These are phyloP conservation scores for Pyrus hybrid DNA, from an alignment of 331 rosid species.

Conservation along the genomic window DNA sequence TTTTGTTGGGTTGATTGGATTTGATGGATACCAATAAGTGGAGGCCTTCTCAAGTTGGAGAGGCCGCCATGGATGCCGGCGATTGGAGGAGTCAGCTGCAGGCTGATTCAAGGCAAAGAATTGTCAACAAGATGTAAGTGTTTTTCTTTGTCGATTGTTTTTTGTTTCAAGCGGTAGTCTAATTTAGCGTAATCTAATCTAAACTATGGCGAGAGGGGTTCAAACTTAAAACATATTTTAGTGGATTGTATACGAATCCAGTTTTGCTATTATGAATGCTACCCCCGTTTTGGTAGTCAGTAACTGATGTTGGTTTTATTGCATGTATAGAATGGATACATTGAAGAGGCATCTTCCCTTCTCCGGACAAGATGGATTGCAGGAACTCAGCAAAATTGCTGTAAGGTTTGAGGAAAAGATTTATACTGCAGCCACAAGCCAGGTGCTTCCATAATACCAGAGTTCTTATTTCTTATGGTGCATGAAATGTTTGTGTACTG, in stretches of 20 bases:
- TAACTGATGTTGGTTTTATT: background rate
- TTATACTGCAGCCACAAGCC: constrained; percentile 46
- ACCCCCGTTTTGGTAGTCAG: background rate
- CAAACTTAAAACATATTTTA: background rate
- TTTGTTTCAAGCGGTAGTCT: too few species aligned
- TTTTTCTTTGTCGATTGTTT: background rate
- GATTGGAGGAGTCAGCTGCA: constrained; percentile 65
- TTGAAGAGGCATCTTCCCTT: constrained; percentile 51
- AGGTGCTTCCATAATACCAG: constrained; percentile 32
- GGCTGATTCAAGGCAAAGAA: constrained; percentile 48
- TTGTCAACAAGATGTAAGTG: constrained; percentile 61
- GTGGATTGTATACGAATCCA: background rate
- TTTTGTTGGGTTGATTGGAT: background rate
- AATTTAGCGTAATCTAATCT: background rate
- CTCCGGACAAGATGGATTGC: constrained; percentile 51
- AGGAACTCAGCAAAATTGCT: constrained; percentile 46
- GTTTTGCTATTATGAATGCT: background rate
- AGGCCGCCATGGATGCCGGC: constrained; percentile 34
- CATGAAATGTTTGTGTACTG: background rate
- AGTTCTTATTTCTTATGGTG: background rate
- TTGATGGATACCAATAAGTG: constrained; percentile 51
- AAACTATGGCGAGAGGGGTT: background rate
- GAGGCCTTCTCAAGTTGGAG: constrained; percentile 50
- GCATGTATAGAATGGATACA: constrained; percentile 49
- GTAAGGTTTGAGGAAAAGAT: constrained; percentile 26